A percentile compares a stretch with the other conserved stretches of the same genome.
These are phyloP conservation scores for Trifolium pratense DNA, from an alignment of 306 rosid species.

Conservation along the genomic window DNA sequence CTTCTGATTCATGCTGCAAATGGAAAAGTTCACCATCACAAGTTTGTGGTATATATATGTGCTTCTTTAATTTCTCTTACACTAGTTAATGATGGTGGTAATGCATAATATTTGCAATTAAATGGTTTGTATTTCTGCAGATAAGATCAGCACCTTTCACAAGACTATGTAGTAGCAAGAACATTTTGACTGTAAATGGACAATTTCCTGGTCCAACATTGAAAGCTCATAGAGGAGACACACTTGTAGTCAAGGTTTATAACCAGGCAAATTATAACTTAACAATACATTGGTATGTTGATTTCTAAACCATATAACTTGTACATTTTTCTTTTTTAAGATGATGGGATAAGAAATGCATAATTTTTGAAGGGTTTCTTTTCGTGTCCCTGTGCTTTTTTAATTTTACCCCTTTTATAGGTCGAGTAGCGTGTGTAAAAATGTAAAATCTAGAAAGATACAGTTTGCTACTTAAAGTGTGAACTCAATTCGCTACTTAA, in stretches of 20 bases:
- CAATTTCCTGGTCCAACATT: constrained; percentile 68
- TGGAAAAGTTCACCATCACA: constrained; percentile 41
- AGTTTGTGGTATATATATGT: constrained; percentile 42
- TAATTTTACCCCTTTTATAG: too few species aligned
- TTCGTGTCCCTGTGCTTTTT: too few species aligned
- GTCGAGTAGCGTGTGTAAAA: too few species aligned
- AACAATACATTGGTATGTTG: constrained; percentile 65
- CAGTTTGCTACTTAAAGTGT: too few species aligned
- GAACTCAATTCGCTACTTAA: too few species aligned
- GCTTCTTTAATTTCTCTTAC: background rate
- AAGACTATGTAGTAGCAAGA: constrained; percentile 60
- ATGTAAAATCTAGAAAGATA: too few species aligned
- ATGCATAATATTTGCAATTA: background rate
- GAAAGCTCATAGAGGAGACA: constrained; percentile 53
- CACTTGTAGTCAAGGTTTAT: constrained; percentile 52
- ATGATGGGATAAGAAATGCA: too few species aligned
- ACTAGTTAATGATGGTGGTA: background rate
- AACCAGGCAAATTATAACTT: constrained; percentile 54
- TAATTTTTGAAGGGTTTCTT: too few species aligned
- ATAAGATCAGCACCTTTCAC: constrained; percentile 54
- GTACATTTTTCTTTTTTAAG: background rate
- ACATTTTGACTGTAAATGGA: constrained; percentile 66
- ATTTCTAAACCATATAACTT: background rate
- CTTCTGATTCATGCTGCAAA: constrained; percentile 33
- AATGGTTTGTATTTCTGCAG: constrained; percentile 31